phyloP scores from a whole-genome alignment of 345 rosid species.

The Rubroshorea leprosula region DNA sequence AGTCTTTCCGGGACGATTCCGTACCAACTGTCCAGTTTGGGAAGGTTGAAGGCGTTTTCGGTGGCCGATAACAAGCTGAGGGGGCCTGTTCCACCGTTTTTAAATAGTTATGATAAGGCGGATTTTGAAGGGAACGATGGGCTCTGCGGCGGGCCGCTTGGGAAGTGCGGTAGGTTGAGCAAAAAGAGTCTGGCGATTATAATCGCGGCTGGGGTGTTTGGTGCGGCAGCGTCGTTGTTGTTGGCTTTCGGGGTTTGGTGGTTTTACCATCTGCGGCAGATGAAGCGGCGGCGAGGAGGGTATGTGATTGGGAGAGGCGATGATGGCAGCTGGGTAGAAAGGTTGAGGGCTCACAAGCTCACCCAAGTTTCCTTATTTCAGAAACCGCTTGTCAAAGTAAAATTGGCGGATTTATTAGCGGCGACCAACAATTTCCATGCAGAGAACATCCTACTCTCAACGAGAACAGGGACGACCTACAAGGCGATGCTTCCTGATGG shows the following conservation, averaged over 20 bases:
- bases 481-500: conserved; percentile 88
- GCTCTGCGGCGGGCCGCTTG: conserved; percentile 73
- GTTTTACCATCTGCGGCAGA: conserved; percentile 63
- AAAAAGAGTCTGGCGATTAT: no score
- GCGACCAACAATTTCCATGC: conserved; percentile 65
- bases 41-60: conserved; percentile 51
- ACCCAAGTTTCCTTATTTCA: conserved; percentile 81
- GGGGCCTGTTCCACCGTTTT: conserved; percentile 57
- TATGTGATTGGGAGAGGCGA: conserved; percentile 37
- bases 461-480: no score
- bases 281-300: conserved; percentile 26
- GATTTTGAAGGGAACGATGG: conserved; percentile 64
- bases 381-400: conserved; percentile 80
- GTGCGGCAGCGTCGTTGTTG: conserved; percentile 70
- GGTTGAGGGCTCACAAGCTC: no score
- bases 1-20: conserved; percentile 72
- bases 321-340: no score
- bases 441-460: conserved; percentile 46
- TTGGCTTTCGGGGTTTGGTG: conserved; percentile 84
- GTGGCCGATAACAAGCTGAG: conserved; percentile 58
- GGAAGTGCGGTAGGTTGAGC: conserved; percentile 65
- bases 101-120: conserved; percentile 25
- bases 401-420: conserved; percentile 70
- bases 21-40: conserved; percentile 31
- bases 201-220: conserved; percentile 81